Percentiles rank a stretch among this genome's conserved stretches.
phyloP scores from a whole-genome alignment of 192 early-diverging fungal species.

The Coemansia sp. region DNA sequence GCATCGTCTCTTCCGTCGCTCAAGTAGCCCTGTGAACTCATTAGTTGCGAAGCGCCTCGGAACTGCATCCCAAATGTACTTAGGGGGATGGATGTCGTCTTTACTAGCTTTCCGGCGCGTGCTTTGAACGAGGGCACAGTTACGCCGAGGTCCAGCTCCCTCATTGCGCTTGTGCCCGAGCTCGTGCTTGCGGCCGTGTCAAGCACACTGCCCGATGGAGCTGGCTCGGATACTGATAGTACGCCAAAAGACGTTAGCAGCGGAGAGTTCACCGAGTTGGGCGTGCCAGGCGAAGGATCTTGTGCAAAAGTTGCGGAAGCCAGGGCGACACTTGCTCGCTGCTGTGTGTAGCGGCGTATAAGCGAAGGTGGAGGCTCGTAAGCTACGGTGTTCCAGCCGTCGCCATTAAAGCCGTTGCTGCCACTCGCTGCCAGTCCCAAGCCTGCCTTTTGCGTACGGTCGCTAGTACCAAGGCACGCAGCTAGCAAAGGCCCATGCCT shows the following conservation, averaged over 20 bases:
- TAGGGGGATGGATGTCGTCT: slow-evolving; percentile 44
- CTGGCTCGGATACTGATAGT: slow-evolving; percentile 16
- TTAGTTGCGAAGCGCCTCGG: slow-evolving; percentile 1
- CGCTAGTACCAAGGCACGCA: not conserved
- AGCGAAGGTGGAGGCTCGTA: slow-evolving; percentile 39
- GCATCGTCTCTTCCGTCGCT: slow-evolving; percentile 13
- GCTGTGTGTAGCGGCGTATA: slow-evolving; percentile 17
- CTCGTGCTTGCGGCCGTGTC: not conserved
- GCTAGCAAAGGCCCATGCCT: not conserved
- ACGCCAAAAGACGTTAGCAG: slow-evolving; percentile 19
- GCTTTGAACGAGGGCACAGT: slow-evolving; percentile 19
- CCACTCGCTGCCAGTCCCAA: not conserved
- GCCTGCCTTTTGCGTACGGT: not conserved
- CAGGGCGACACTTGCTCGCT: not conserved
- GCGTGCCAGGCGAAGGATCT: not conserved
- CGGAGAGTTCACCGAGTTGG: slow-evolving; percentile 2
- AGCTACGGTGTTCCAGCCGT: slow-evolving; percentile 13
- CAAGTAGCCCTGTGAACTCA: slow-evolving; percentile 10
- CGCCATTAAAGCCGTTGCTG: not conserved
- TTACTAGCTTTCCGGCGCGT: slow-evolving; percentile 25
- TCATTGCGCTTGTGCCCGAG: not conserved
- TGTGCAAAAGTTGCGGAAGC: not conserved
- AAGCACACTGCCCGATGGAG: not conserved
- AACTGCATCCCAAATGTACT: slow-evolving; percentile 26
- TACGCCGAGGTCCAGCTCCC: slow-evolving; percentile 9